Conservation (phyloP, 176 grass and related monocot genomes). For the Aechmea fasciata region DNA sequence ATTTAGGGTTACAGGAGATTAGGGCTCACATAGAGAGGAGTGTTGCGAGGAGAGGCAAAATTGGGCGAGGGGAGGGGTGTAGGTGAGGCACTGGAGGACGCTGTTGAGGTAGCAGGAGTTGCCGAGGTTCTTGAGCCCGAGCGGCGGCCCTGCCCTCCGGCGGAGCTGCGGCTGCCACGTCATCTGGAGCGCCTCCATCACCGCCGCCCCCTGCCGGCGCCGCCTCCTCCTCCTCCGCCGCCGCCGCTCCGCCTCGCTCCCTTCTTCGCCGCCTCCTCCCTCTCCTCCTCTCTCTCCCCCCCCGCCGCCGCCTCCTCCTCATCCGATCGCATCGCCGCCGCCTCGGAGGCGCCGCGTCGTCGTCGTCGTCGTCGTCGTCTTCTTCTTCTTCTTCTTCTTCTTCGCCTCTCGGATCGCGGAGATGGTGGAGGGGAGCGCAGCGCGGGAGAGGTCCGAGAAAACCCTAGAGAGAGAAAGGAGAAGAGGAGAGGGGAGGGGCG, state of each 20-base stretch:
- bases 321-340: slow-evolving; percentile 60
- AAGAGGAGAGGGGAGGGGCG: no score
- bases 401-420: no score
- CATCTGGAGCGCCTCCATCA: slow-evolving; percentile 47
- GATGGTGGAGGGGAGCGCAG: no score
- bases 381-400: background rate
- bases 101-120: slow-evolving; percentile 98
- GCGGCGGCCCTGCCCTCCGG: slow-evolving; percentile 49
- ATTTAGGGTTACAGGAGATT: background rate
- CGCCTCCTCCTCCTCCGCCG: slow-evolving; percentile 6
- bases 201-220: slow-evolving; percentile 17
- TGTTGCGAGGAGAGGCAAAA: slow-evolving; percentile 69
- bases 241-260: slow-evolving; percentile 1
- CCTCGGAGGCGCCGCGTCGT: background rate
- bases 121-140: slow-evolving; percentile 84
- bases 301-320: slow-evolving; percentile 46
- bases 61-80: slow-evolving; percentile 73
- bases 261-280: background rate
- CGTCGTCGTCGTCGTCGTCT: background rate
- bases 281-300: slow-evolving; percentile 37
- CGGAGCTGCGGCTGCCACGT: slow-evolving; percentile 29
- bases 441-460: no score
- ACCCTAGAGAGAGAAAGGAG: no score
- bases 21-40: slow-evolving; percentile 56
- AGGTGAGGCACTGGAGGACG: slow-evolving; percentile 88